Base-by-base conservation (phyloP, 2,329 filamentous ascomycete genomes). In the Nemania abortiva region DNA sequence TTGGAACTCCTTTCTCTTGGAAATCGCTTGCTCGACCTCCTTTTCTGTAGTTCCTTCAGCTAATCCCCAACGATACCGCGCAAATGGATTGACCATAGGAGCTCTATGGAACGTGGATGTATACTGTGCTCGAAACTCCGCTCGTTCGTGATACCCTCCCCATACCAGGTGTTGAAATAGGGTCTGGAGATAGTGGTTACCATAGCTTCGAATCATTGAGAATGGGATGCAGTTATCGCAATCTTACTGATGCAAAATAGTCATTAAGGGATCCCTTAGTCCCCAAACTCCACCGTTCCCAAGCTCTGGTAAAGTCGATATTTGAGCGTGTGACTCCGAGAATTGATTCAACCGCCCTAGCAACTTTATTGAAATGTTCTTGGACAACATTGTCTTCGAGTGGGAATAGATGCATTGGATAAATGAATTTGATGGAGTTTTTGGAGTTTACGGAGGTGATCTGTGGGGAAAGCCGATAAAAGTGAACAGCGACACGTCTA, bases 241-340 rank as follows among this genome's bases (percentile, higher is more conserved):
- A 50, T 7, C 47, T 50, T 22, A 50, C 47, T 13, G 47, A 50
- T 50, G 47, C 47, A 50, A 50, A 50, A 13, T 50, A 50, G 10
- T 50, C 47, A 22, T 50, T n/a, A 24, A 18, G 22, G 10, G 47
- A 50, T 50, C n/a, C 22, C 6, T 24, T n/a, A 22, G 6, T n/a
- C 3, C 9, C 22, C 22, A n/a, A n/a, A 24, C 47, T n/a, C 47
- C 11, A 50, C 47, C 11, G 47, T n/a, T 50, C 22, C 47, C 47
- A 50, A 50, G 47, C 47, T n/a, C 22, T 9, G n/a, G n/a, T 50
- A 22, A 50, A 50, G 47, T 50, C n/a, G 47, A 50, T 15, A 6
- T 13, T 15, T 15, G 13, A 11, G 11, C 39, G 39, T 6, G 13
- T 18, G 11, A 15, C 39, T 18, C 39, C 39, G 6, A 18, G 3